Conservation (phyloP, 2,329 filamentous ascomycete species). For the Alternaria arbusti region DNA sequence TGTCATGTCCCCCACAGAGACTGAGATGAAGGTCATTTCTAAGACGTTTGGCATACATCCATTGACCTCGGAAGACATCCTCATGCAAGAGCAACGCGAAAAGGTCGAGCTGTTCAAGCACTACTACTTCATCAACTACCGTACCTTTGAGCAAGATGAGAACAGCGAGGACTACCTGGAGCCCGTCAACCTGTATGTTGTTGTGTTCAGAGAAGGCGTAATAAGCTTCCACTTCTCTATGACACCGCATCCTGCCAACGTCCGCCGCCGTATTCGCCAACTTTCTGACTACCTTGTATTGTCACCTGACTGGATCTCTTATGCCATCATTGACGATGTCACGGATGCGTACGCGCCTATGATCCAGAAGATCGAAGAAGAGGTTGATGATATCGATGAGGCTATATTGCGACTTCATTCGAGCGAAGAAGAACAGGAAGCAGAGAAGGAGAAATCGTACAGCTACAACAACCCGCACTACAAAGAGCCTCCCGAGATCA, state of each 20-base stretch:
- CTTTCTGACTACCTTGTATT: slow-evolving; percentile 91
- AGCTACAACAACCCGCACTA: slow-evolving; percentile 42
- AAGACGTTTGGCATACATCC: slow-evolving; percentile 97
- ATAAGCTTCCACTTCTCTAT: slow-evolving; percentile 97
- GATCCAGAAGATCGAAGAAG: slow-evolving; percentile 91
- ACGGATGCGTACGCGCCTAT: slow-evolving; percentile 94
- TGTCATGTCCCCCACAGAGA: slow-evolving; percentile 86
- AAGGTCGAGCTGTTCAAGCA: slow-evolving; percentile 97
- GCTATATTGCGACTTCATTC: slow-evolving; percentile 84
- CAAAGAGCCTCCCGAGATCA: slow-evolving; percentile 46
- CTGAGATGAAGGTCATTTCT: slow-evolving; percentile 91
- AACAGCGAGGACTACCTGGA: slow-evolving; percentile 90
- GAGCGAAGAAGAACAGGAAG: slow-evolving; percentile 47
- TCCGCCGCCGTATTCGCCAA: slow-evolving; percentile 90
- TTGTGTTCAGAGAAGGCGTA: slow-evolving; percentile 94
- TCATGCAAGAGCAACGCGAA: slow-evolving; percentile 95
- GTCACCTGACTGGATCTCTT: slow-evolving; percentile 97
- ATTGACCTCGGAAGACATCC: slow-evolving; percentile 92
- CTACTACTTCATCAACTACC: slow-evolving; percentile 99
- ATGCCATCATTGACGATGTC: slow-evolving; percentile 97
- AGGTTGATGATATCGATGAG: slow-evolving; percentile 97
- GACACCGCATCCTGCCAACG: slow-evolving; percentile 94
- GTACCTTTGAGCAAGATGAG: slow-evolving; percentile 94
- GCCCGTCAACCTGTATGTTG: slow-evolving; percentile 95
- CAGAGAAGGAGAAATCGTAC: slow-evolving; percentile 31